These are phyloP conservation scores for Dictyostelium intermedium DNA, from an alignment of 78 protist genomes.

Conservation along the genomic window DNA sequence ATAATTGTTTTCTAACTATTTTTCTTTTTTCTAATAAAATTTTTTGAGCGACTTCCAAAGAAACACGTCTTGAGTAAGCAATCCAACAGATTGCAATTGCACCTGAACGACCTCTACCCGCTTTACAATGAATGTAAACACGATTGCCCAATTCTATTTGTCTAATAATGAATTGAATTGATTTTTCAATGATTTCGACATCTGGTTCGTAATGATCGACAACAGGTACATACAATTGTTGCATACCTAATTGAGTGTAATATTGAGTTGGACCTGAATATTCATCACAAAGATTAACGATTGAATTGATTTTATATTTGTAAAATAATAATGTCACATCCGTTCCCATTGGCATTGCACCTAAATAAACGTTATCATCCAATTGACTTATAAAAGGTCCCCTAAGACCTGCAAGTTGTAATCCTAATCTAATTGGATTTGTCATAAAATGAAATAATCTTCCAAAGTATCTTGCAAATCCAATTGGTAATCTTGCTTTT, in stretches of 20 bases:
- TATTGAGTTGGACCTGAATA: slow-evolving; percentile 34
- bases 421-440: neutral
- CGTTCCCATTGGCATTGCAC: slow-evolving; percentile 49
- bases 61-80: neutral
- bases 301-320: slow-evolving; percentile 8
- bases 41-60: slow-evolving; percentile 62
- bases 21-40: slow-evolving; percentile 26
- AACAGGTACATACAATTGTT: slow-evolving; percentile 25
- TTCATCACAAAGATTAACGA: slow-evolving; percentile 73
- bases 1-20: slow-evolving; percentile 44
- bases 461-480: slow-evolving; percentile 47
- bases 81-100: slow-evolving; percentile 71
- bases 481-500: slow-evolving; percentile 58
- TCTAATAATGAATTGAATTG: slow-evolving; percentile 40
- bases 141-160: slow-evolving; percentile 1
- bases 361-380: slow-evolving; percentile 56
- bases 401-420: slow-evolving; percentile 27
- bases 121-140: slow-evolving; percentile 79
- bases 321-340: neutral
- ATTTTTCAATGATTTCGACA: neutral
- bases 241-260: slow-evolving; percentile 20
- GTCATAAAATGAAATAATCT: slow-evolving; percentile 18
- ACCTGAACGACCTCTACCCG: slow-evolving; percentile 77
- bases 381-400: slow-evolving; percentile 28
- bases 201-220: slow-evolving; percentile 79